Conservation (phyloP, 2,329 filamentous ascomycete species). For the Beauveria caledonica region DNA sequence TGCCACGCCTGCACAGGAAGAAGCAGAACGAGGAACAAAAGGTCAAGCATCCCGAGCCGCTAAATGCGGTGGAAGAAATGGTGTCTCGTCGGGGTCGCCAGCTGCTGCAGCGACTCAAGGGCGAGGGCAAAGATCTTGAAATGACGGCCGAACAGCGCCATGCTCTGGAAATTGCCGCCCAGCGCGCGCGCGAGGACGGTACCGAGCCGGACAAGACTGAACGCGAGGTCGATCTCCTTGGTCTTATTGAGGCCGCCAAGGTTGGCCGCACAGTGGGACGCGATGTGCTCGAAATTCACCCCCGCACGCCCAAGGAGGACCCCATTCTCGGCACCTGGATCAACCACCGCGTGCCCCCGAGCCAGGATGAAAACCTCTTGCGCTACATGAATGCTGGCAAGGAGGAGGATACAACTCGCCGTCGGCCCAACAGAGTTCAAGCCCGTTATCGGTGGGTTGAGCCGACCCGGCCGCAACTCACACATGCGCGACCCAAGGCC, state of each 20-base stretch:
- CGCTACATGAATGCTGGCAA: slow-evolving; percentile 17
- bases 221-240: slow-evolving; percentile 22
- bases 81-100: slow-evolving; percentile 13
- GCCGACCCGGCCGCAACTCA: slow-evolving; percentile 13
- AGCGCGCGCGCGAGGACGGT: slow-evolving; percentile 5
- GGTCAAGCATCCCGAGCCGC: slow-evolving; percentile 9
- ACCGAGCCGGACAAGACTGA: slow-evolving; percentile 9
- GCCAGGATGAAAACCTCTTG: slow-evolving; percentile 29
- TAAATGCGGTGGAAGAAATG: slow-evolving; percentile 18
- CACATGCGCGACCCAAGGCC: slow-evolving; percentile 5
- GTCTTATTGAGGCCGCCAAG: slow-evolving; percentile 25
- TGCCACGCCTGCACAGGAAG: slow-evolving; percentile 18
- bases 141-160: slow-evolving; percentile 17
- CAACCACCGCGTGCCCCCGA: slow-evolving; percentile 27
- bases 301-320: slow-evolving; percentile 31
- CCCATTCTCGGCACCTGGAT: slow-evolving; percentile 25
- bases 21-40: slow-evolving; percentile 15
- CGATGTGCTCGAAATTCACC: slow-evolving; percentile 32
- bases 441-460: slow-evolving; percentile 17
- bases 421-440: not conserved
- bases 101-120: slow-evolving; percentile 11
- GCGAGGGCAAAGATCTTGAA: slow-evolving; percentile 13
- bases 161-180: slow-evolving; percentile 13
- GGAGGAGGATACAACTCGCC: not conserved
- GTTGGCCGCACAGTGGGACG: slow-evolving; percentile 18